phyloP scores from a whole-genome alignment of 2,329 filamentous ascomycete species.

The Hymenoscyphus occultus region DNA sequence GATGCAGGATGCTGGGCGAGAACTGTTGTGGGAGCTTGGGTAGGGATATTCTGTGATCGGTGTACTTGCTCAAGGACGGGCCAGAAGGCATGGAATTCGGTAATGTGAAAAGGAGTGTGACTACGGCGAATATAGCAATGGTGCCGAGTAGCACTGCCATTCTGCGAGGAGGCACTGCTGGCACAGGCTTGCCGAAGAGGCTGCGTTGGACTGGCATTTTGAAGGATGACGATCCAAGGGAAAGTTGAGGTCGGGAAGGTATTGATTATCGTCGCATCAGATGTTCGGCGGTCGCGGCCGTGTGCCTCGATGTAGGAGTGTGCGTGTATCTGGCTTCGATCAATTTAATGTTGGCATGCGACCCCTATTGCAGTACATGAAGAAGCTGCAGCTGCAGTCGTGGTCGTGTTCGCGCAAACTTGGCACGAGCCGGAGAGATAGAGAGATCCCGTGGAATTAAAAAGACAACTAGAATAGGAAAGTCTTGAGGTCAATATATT shows the following conservation, averaged over 20 bases:
- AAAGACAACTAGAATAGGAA: background rate
- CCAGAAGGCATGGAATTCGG: slow-evolving; percentile 48
- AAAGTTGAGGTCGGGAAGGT: background rate
- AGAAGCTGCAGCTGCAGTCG: background rate
- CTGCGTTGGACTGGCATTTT: slow-evolving; percentile 48
- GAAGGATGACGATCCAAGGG: slow-evolving; percentile 5
- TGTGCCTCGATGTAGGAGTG: background rate
- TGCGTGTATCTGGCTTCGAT: background rate
- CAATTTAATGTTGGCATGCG: background rate
- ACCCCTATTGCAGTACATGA: background rate
- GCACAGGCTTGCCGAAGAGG: slow-evolving; percentile 48
- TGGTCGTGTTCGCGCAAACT: background rate
- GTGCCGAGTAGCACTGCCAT: slow-evolving; percentile 50
- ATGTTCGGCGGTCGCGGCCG: background rate
- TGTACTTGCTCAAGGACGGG: slow-evolving; percentile 48
- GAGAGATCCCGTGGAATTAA: background rate
- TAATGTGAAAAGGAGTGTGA: slow-evolving; percentile 52
- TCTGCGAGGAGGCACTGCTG: slow-evolving; percentile 51
- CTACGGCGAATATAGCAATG: slow-evolving; percentile 52
- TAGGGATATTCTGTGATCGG: slow-evolving; percentile 50
- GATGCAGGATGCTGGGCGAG: slow-evolving; percentile 51
- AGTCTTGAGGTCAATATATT: background rate
- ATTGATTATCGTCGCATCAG: background rate
- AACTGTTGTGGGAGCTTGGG: slow-evolving; percentile 45
- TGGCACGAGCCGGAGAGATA: background rate